Conservation (phyloP, 768 basidiomycete genomes). For the Artomyces pyxidatus region DNA sequence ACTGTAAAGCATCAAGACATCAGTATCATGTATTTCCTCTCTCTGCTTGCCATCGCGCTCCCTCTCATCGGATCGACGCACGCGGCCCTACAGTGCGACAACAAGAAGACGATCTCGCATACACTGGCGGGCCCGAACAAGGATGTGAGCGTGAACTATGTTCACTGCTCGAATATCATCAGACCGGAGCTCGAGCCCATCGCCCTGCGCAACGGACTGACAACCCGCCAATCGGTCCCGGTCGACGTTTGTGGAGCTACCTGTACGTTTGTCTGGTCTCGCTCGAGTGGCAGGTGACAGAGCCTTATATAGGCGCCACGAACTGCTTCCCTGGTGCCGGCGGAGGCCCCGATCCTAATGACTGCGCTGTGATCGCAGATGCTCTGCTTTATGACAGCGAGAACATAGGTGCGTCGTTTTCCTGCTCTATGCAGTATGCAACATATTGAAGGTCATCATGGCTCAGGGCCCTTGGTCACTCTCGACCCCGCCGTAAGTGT, state of each 20-base stretch:
- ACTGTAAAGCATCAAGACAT: too few species aligned
- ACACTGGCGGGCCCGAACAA: neutral
- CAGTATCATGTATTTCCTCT: neutral
- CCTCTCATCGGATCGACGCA: neutral
- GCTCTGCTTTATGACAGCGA: slow-evolving; percentile 38
- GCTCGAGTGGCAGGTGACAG: too few species aligned
- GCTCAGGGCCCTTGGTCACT: slow-evolving; percentile 17
- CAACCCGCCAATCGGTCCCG: neutral
- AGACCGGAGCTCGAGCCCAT: neutral
- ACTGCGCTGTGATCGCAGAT: slow-evolving; percentile 41
- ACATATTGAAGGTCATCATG: too few species aligned
- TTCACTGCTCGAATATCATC: slow-evolving; percentile 2
- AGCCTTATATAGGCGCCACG: slow-evolving; percentile 15
- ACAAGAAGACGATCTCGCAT: neutral
- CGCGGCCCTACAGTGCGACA: neutral
- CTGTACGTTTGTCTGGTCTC: neutral
- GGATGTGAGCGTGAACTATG: neutral
- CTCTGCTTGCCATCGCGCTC: neutral
- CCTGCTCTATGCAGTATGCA: neutral
- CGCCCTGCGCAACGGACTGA: neutral
- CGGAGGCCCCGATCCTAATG: slow-evolving; percentile 36
- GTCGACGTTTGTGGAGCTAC: neutral
- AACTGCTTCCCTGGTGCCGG: slow-evolving; percentile 38
- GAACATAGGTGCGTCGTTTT: slow-evolving; percentile 24
- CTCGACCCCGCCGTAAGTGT: slow-evolving; percentile 5